Evolutionary conservation across 805 yeast species (phyloP).

Genomic region (Saccharomyces mikatae): DNA sequence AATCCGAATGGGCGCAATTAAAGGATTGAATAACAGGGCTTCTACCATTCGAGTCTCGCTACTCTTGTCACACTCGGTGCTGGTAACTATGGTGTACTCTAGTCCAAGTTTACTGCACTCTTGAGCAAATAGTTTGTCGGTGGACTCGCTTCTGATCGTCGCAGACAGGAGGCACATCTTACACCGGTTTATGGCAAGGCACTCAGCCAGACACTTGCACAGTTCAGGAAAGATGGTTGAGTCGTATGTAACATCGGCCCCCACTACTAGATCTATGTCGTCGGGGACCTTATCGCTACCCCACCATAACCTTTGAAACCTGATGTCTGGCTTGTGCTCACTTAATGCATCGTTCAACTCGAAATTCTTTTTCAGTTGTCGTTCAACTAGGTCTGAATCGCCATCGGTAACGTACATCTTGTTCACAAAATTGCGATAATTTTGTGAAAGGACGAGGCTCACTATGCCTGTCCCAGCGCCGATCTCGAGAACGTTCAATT

Average conservation of each 20-base stretch:
- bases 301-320: slow-evolving; percentile 52
- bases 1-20: slow-evolving; percentile 20
- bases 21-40: slow-evolving; percentile 7
- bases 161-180: slow-evolving; percentile 49
- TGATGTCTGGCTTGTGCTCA: slow-evolving; percentile 9
- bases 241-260: slow-evolving; percentile 89
- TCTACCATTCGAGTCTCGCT: slow-evolving; percentile 2
- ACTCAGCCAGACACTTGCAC: slow-evolving; percentile 36
- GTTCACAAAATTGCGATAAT: slow-evolving; percentile 3
- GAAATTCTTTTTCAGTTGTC: slow-evolving; percentile 33
- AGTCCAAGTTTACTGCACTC: slow-evolving; percentile 23
- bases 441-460: slow-evolving; percentile 13
- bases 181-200: slow-evolving; percentile 9
- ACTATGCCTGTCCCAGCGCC: slow-evolving; percentile 91
- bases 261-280: slow-evolving; percentile 47
- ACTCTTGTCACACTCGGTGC: slow-evolving; percentile 9
- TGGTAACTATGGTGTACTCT: slow-evolving; percentile 16
- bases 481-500: slow-evolving; percentile 47
- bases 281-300: slow-evolving; percentile 38
- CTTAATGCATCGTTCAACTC: slow-evolving; percentile 33
- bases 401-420: slow-evolving; percentile 28
- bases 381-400: slow-evolving; percentile 20
- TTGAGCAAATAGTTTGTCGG: slow-evolving; percentile 38
- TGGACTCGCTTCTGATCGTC: slow-evolving; percentile 58
- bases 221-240: slow-evolving; percentile 47